These are phyloP conservation scores for Paramecium pentaurelia DNA, from an alignment of 73 alveolate species.

Conservation along the genomic window DNA sequence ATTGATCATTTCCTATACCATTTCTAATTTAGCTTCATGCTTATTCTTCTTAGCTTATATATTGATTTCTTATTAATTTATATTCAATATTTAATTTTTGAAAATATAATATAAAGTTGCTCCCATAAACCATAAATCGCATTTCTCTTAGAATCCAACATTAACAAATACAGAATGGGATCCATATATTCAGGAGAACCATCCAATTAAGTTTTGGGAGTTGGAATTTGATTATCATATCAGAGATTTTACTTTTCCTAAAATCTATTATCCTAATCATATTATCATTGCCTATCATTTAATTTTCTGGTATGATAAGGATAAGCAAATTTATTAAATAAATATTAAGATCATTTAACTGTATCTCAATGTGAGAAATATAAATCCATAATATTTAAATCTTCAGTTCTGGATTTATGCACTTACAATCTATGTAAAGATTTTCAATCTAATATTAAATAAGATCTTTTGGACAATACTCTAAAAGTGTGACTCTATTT, in stretches of 20 bases:
- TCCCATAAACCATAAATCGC: neutral
- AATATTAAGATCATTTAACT: no score
- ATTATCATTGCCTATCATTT: neutral
- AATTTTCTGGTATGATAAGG: neutral
- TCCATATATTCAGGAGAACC: neutral
- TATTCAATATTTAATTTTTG: neutral
- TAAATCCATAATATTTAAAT: neutral
- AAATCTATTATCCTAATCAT: neutral
- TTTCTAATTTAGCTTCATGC: neutral
- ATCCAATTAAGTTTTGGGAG: neutral
- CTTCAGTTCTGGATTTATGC: neutral
- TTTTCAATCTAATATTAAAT: neutral
- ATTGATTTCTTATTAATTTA: neutral
- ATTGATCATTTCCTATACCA: neutral
- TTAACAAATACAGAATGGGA: neutral
- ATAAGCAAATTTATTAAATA: no score
- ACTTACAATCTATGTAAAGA: neutral
- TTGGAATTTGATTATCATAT: neutral
- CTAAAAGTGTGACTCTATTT: neutral
- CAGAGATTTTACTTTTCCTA: neutral
- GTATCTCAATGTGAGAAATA: slow-evolving; percentile 20
- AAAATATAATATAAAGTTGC: neutral
- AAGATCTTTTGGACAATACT: neutral
- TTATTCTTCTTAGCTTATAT: neutral
- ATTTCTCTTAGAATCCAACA: neutral